Evolutionary conservation across 1,139 yeast species (phyloP).

Genomic region (Suhomyces panamericanus): DNA sequence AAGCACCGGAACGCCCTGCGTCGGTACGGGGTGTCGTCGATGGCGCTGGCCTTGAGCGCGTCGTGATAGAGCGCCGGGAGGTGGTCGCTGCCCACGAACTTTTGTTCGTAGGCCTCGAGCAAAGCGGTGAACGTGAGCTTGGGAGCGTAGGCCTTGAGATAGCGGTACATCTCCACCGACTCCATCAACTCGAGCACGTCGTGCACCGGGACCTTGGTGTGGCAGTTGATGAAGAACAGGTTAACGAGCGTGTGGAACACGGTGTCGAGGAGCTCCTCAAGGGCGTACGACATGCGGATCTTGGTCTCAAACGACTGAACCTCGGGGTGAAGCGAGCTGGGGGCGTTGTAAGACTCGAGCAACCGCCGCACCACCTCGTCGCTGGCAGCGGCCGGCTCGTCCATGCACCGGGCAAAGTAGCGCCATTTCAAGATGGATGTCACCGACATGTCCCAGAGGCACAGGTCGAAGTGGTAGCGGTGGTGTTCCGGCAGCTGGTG

Average conservation of each 20-base stretch:
- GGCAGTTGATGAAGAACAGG: constrained; percentile 37
- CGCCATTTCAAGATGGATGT: constrained; percentile 42
- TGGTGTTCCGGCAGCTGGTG: constrained; percentile 1
- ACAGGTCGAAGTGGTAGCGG: constrained; percentile 18
- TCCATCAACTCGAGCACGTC: constrained; percentile 35
- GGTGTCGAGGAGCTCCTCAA: constrained; percentile 24
- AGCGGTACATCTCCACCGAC: constrained; percentile 30
- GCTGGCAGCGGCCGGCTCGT: constrained; percentile 18
- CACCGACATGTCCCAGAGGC: constrained; percentile 44
- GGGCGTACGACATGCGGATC: constrained; percentile 15
- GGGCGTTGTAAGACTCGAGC: constrained; percentile 20
- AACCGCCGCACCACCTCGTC: constrained; percentile 17
- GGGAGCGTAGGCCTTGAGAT: constrained; percentile 22
- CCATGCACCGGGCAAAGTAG: constrained; percentile 22
- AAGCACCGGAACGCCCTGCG: constrained; percentile 24
- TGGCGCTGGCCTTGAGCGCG: constrained; percentile 15
- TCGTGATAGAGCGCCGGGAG: constrained; percentile 18
- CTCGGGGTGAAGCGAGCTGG: constrained; percentile 10
- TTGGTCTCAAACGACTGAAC: constrained; percentile 18
- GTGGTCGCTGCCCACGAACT: constrained; percentile 8
- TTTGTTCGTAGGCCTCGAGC: constrained; percentile 21
- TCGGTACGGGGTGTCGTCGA: constrained; percentile 23
- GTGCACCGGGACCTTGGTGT: constrained; percentile 38
- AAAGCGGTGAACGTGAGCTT: constrained; percentile 25
- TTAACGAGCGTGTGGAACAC: constrained; percentile 27